Evolutionary conservation across 2,329 filamentous ascomycete genomes (phyloP), one percentile per base, ranked within the genome.

Genomic region (Akanthomyces uredinophilus): DNA sequence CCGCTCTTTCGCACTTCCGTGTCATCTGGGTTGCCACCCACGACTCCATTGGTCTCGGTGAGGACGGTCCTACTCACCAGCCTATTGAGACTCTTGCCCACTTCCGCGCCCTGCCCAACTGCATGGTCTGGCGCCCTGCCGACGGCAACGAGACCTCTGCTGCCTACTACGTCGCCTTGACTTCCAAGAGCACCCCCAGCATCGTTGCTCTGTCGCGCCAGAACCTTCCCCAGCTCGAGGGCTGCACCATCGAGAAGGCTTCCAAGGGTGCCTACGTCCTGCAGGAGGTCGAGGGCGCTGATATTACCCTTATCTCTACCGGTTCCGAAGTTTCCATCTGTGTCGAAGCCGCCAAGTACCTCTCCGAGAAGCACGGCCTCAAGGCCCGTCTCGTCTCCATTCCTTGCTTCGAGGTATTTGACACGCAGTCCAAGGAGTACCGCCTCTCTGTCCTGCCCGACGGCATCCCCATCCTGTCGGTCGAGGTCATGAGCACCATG

Each of bases 101-200:
- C 82, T 98, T 98, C 92, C 94, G 95, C 77, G 95, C 95, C 68
- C 87, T 98, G 70, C 95, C 95, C 74, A 99, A 99, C 89, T 91
- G 90, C 84, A 96, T 98, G 91, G 94, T 98, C 72, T 98, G 95
- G 95, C 93, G 95, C 75, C 95, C 95, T 69, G 94, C 95, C 71
- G 95, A 98, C 74, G 94, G 94, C 73, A 98, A 98, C 83, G 95
- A 99, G 90, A 95, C 90, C 71, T 96, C 91, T 74, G 94, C 92
- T 72, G 94, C 95, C 69, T 99, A 98, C 87, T 98, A 98, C 82
- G 84, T 96, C 72, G 91, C 93, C 55, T 82, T 99, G 69, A 96
- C 91, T 68, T 89, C 91, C 72, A 91, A 92, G 81, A 83, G 88
- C 78, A 97, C 94, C 43, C 95, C 95, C 68, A 92, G 87, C 78